Percentiles rank a stretch among this genome's conserved stretches.
phyloP scores from a whole-genome alignment of 1,139 yeast genomes.

The Geotrichum klebahnii region DNA sequence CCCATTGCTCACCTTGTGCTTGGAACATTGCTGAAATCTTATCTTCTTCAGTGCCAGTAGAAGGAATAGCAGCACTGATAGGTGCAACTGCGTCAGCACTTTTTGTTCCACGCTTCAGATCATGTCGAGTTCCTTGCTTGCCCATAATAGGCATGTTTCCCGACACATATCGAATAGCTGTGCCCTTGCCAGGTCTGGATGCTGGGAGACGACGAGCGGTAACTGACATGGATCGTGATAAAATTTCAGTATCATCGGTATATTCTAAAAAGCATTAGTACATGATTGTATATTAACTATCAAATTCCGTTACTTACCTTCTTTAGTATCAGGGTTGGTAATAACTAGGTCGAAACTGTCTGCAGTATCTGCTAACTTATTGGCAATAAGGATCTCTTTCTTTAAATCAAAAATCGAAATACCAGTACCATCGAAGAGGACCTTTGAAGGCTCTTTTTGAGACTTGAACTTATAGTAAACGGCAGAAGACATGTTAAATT shows the following conservation, averaged over 20 bases:
- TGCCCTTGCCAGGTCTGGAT: conserved; percentile 54
- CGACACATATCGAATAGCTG: conserved; percentile 66
- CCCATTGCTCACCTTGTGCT: conserved; percentile 91
- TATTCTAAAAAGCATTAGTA: conserved; percentile 47
- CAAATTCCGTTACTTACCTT: conserved; percentile 34
- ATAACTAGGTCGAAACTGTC: conserved; percentile 70
- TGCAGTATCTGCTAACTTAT: conserved; percentile 75
- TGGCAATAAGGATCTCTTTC: conserved; percentile 78
- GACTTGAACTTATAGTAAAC: conserved; percentile 84
- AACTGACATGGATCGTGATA: conserved; percentile 83
- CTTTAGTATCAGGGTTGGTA: conserved; percentile 74
- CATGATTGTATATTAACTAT: not conserved
- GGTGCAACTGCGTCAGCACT: conserved; percentile 27
- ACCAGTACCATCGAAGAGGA: conserved; percentile 93
- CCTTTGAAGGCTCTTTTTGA: conserved; percentile 73
- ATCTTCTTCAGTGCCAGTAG: conserved; percentile 70
- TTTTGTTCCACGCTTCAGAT: conserved; percentile 23
- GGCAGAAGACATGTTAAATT: conserved; percentile 68
- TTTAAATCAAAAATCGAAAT: conserved; percentile 90
- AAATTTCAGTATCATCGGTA: conserved; percentile 74
- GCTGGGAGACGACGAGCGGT: conserved; percentile 79
- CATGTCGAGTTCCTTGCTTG: conserved; percentile 34
- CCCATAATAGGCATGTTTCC: conserved; percentile 43
- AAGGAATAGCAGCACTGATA: conserved; percentile 29
- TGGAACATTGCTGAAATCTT: conserved; percentile 86